Percentiles rank a stretch among this genome's conserved stretches.
Evolutionary conservation across 495 filamentous ascomycete species (phyloP).

Genomic region (Hypoxylon cercidicola): DNA sequence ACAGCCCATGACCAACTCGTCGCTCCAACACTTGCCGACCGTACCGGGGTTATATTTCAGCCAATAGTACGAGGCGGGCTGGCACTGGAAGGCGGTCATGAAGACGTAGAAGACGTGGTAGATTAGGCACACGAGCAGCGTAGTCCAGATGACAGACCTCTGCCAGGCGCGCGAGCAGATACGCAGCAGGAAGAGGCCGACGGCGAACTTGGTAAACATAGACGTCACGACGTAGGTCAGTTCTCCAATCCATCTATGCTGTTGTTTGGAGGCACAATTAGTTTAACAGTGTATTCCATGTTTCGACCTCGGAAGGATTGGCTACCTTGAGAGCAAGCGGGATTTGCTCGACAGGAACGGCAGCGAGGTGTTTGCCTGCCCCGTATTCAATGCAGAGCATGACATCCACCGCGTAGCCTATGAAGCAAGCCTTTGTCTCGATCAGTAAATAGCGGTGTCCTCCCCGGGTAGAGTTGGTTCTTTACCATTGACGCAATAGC

Average conservation of each 20-base stretch:
- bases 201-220: conserved; percentile 49
- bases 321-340: conserved; percentile 38
- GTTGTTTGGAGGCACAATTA: not conserved
- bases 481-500: conserved; percentile 39
- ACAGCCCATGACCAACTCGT: conserved; percentile 23
- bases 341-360: conserved; percentile 31
- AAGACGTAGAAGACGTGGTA: conserved; percentile 50
- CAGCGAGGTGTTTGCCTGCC: conserved; percentile 22
- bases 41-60: conserved; percentile 22
- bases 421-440: conserved; percentile 27
- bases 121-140: conserved; percentile 44
- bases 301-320: conserved; percentile 20
- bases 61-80: conserved; percentile 46
- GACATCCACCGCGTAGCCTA: conserved; percentile 22
- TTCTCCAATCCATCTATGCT: conserved; percentile 39
- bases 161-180: conserved; percentile 47
- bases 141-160: conserved; percentile 43
- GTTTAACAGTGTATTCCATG: not conserved
- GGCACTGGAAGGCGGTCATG: conserved; percentile 52
- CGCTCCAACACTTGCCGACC: conserved; percentile 34
- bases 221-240: conserved; percentile 51
- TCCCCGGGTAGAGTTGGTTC: not conserved
- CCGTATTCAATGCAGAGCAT: conserved; percentile 33
- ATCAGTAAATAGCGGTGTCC: conserved; percentile 10
- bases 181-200: conserved; percentile 55